Evolutionary conservation across 176 grass and related monocot genomes (phyloP).

Genomic region (Carex pumila): DNA sequence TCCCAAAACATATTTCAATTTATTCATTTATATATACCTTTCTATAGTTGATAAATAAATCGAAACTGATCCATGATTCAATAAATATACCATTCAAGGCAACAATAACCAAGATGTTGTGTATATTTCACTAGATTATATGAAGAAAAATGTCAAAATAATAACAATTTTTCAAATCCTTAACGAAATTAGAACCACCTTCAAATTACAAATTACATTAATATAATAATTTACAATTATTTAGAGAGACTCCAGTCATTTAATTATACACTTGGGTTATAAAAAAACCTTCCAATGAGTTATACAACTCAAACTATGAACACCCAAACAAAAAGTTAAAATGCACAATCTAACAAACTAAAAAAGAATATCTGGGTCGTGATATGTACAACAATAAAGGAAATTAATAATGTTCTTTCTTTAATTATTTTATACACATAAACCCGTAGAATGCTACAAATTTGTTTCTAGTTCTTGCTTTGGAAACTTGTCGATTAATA

Average conservation of each 20-base stretch:
- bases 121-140: not conserved
- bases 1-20: too few species aligned
- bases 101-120: too few species aligned
- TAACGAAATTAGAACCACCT: not conserved
- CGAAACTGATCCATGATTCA: too few species aligned
- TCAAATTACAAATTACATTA: not conserved
- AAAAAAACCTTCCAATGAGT: not conserved
- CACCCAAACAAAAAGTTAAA: not conserved
- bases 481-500: conserved; percentile 56
- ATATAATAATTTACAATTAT: not conserved
- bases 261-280: not conserved
- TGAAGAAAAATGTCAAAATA: not conserved
- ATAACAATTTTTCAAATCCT: not conserved
- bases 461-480: conserved; percentile 7
- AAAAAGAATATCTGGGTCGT: not conserved
- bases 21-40: too few species aligned
- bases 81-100: too few species aligned
- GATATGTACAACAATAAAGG: not conserved
- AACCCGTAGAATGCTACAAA: not conserved
- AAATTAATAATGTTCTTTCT: not conserved
- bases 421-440: conserved; percentile 10
- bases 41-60: too few species aligned
- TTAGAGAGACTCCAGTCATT: not conserved
- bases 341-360: not conserved
- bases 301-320: not conserved